phyloP scores from a whole-genome alignment of 2,329 filamentous ascomycete species.

The Botrytis tulipae region DNA sequence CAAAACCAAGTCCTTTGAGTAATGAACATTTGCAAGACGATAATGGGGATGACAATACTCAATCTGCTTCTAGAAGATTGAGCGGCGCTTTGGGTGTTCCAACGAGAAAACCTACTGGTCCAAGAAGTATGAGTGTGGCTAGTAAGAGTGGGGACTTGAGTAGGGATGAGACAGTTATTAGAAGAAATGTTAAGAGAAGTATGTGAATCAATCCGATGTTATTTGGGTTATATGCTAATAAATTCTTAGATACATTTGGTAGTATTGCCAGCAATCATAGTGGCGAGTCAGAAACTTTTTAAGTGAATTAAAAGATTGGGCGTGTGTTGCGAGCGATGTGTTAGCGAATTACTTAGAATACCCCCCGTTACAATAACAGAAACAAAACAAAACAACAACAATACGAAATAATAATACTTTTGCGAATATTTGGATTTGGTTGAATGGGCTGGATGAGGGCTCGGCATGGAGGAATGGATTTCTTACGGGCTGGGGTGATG shows the following conservation, averaged over 20 bases:
- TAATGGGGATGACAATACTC: constrained; percentile 23
- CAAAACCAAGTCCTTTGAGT: constrained; percentile 55
- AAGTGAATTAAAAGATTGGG: constrained; percentile 30
- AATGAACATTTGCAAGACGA: constrained; percentile 46
- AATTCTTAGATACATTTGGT: constrained; percentile 52
- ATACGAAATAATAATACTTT: constrained; percentile 10
- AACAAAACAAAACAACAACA: constrained; percentile 2
- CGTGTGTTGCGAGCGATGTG: background rate
- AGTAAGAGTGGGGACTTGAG: constrained; percentile 34
- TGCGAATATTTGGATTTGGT: background rate
- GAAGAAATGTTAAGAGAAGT: constrained; percentile 53
- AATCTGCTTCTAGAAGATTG: constrained; percentile 32
- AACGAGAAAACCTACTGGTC: constrained; percentile 38
- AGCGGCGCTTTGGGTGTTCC: constrained; percentile 35
- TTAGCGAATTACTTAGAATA: constrained; percentile 9
- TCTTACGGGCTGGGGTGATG: background rate
- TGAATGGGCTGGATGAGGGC: background rate
- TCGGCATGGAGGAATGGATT: background rate
- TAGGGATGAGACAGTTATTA: constrained; percentile 35
- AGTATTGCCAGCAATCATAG: constrained; percentile 47
- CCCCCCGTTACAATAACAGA: constrained; percentile 5
- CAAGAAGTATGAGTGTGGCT: constrained; percentile 38
- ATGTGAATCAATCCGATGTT: constrained; percentile 35
- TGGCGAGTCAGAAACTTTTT: constrained; percentile 54
- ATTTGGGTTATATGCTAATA: constrained; percentile 15